Evolutionary conservation across 495 filamentous ascomycete species (phyloP).

Genomic region (Trichoderma reesei): DNA sequence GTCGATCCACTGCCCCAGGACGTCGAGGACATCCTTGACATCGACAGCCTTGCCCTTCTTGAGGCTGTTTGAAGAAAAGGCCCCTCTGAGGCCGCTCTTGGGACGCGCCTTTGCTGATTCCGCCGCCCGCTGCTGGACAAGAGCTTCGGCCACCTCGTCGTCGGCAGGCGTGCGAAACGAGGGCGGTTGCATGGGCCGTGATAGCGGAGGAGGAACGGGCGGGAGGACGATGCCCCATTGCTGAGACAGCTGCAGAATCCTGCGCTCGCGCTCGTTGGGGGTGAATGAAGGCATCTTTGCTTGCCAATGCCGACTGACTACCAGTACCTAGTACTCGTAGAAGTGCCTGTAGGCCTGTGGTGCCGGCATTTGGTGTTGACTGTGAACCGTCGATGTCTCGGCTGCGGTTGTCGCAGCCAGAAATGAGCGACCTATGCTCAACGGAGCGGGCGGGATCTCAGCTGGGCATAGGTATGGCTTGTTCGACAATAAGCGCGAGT

Average conservation of each 20-base stretch:
- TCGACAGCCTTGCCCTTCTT: conserved; percentile 37
- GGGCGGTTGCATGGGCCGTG: conserved; percentile 6
- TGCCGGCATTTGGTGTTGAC: not conserved
- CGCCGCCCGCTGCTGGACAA: conserved; percentile 31
- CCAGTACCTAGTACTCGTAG: no score
- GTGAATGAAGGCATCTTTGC: not conserved
- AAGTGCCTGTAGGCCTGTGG: not conserved
- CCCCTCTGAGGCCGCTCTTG: conserved; percentile 30
- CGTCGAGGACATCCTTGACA: conserved; percentile 35
- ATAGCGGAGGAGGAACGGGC: not conserved
- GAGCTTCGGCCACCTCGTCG: conserved; percentile 32
- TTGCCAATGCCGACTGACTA: no score
- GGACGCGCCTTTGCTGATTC: conserved; percentile 20
- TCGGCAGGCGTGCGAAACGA: conserved; percentile 28
- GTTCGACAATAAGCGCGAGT: no score
- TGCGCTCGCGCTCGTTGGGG: conserved; percentile 9
- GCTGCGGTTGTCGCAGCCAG: not conserved
- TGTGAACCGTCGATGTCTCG: no score
- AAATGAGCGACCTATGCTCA: not conserved
- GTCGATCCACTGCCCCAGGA: conserved; percentile 30
- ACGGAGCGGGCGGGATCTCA: not conserved
- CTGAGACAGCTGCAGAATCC: conserved; percentile 8
- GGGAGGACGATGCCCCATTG: conserved; percentile 9
- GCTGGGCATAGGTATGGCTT: not conserved
- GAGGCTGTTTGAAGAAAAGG: conserved; percentile 31